These are phyloP conservation scores for Pythium angustatum DNA, from an alignment of 352 stramenopile genomes.

Conservation along the genomic window DNA sequence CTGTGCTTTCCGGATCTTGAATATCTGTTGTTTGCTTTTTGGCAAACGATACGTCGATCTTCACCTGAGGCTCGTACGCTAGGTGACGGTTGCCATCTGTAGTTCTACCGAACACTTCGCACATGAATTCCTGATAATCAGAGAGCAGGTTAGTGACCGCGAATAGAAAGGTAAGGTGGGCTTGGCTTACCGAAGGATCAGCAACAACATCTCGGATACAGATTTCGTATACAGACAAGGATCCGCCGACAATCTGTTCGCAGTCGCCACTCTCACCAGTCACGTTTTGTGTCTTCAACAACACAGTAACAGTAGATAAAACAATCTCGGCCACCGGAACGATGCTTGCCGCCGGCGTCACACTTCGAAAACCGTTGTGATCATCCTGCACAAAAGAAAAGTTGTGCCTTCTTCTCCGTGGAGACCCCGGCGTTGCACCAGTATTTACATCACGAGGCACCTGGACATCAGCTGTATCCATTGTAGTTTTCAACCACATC, in stretches of 20 bases:
- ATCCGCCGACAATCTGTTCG: not conserved
- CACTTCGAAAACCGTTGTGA: constrained; percentile 20
- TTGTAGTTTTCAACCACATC: constrained; percentile 23
- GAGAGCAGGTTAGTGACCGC: not conserved
- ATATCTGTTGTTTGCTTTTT: not conserved
- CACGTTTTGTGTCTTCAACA: not conserved
- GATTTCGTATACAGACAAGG: constrained; percentile 19
- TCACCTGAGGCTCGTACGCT: constrained; percentile 14
- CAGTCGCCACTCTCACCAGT: not conserved
- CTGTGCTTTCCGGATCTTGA: not conserved
- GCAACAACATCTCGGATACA: constrained; percentile 23
- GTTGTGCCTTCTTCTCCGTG: constrained; percentile 23
- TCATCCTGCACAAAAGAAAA: constrained; percentile 27
- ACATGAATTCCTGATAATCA: constrained; percentile 22
- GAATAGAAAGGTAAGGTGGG: not conserved
- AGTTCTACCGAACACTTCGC: constrained; percentile 20
- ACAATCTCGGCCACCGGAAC: constrained; percentile 22
- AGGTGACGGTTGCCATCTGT: not conserved
- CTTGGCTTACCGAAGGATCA: constrained; percentile 23
- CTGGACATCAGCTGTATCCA: constrained; percentile 19
- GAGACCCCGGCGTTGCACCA: constrained; percentile 15
- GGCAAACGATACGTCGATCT: not conserved
- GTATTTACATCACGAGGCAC: constrained; percentile 13
- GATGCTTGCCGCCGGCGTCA: constrained; percentile 15
- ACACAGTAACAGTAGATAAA: constrained; percentile 8